Conservation (phyloP, 768 basidiomycete genomes). For the Dictyophora rubrovolvata region DNA sequence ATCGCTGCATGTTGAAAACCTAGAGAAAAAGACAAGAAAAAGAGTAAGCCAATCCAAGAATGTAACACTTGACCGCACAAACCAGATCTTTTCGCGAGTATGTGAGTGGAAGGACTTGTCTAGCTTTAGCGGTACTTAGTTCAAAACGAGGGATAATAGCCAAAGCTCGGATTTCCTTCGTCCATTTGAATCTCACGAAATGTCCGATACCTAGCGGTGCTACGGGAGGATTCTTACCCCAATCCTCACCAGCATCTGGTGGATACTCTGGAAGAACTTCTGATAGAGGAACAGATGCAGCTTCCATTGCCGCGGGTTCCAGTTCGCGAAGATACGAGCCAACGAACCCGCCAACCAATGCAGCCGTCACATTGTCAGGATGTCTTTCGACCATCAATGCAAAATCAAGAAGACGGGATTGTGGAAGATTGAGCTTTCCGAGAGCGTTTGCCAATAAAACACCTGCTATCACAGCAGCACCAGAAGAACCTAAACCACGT, state of each 20-base stretch:
- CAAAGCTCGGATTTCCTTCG: constrained; percentile 74
- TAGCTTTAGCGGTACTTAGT: constrained; percentile 89
- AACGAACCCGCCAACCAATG: constrained; percentile 92
- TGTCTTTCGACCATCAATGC: constrained; percentile 99
- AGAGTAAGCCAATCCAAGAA: not conserved
- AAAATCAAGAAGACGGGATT: constrained; percentile 77
- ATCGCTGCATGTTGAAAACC: constrained; percentile 96
- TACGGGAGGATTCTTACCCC: constrained; percentile 81
- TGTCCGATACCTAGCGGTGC: constrained; percentile 91
- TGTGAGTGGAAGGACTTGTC: constrained; percentile 71
- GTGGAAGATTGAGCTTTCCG: constrained; percentile 59
- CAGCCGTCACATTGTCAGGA: constrained; percentile 98
- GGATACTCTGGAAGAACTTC: constrained; percentile 97
- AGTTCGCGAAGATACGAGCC: constrained; percentile 92
- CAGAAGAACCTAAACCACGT: constrained; percentile 93
- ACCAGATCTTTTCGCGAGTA: constrained; percentile 92
- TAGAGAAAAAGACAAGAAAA: constrained; percentile 22
- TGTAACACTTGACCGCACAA: constrained; percentile 21
- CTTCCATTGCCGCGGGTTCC: constrained; percentile 66
- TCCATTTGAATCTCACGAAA: constrained; percentile 85
- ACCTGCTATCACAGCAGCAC: constrained; percentile 97
- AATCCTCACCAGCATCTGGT: constrained; percentile 79
- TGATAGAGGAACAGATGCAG: constrained; percentile 83
- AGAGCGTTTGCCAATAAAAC: constrained; percentile 84
- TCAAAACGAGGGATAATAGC: constrained; percentile 95